Evolutionary conservation across 2,329 filamentous ascomycete species (phyloP).

Genomic region (Talaromyces sp.): DNA sequence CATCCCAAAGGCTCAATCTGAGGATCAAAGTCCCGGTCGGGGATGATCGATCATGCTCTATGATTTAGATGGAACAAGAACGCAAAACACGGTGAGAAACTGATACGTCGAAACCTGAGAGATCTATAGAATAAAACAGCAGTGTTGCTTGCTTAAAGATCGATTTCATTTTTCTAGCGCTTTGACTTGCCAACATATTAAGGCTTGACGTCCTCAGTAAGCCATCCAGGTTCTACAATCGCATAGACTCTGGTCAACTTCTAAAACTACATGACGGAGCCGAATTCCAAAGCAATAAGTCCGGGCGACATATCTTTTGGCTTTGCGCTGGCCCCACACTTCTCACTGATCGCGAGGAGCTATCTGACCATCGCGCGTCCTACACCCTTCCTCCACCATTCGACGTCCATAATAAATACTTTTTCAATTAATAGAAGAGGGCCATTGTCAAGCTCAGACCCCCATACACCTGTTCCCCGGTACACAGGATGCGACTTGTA

Average conservation of each 20-base stretch:
- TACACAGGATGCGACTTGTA: constrained; percentile 26
- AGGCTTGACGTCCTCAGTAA: constrained; percentile 14
- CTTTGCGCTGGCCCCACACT: not conserved
- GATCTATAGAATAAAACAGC: constrained; percentile 19
- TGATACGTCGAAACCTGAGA: constrained; percentile 18
- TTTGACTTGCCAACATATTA: constrained; percentile 16
- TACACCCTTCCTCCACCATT: constrained; percentile 26
- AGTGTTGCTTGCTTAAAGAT: constrained; percentile 4
- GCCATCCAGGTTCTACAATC: constrained; percentile 15
- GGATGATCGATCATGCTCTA: constrained; percentile 10
- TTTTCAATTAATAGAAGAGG: constrained; percentile 26
- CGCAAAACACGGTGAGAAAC: constrained; percentile 17
- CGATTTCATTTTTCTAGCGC: constrained; percentile 9
- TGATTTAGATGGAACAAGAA: constrained; percentile 17
- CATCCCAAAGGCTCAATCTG: not conserved
- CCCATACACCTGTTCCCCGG: constrained; percentile 24
- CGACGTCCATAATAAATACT: constrained; percentile 17
- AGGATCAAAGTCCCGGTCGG: constrained; percentile 7
- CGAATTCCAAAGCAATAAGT: not conserved
- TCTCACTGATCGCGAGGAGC: constrained; percentile 1
- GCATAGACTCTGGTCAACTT: constrained; percentile 15
- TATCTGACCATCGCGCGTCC: constrained; percentile 22
- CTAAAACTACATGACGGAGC: not conserved
- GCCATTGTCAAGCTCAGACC: constrained; percentile 24
- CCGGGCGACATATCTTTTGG: not conserved